Evolutionary conservation across 768 basidiomycete genomes (phyloP).

Genomic region (Pleurotus eryngii): DNA sequence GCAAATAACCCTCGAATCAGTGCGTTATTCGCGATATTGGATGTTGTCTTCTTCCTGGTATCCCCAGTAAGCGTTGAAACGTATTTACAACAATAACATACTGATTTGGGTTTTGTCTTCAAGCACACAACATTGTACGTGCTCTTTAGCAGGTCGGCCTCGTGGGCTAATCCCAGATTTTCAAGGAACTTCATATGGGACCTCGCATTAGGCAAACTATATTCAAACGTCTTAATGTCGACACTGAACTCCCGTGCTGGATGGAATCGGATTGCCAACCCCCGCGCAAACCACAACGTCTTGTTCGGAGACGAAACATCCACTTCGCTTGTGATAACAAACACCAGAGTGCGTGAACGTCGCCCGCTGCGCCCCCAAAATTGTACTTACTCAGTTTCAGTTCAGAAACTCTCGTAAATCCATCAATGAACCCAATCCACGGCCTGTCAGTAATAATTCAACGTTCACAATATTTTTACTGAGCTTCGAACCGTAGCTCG

Average conservation of each 20-base stretch:
- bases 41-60: slow-evolving; percentile 26
- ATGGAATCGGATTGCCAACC: neutral
- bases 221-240: slow-evolving; percentile 4
- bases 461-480: neutral
- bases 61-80: slow-evolving; percentile 15
- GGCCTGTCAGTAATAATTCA: neutral
- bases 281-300: slow-evolving; percentile 1
- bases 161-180: neutral
- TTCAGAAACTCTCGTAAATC: neutral
- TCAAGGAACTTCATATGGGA: slow-evolving; percentile 8
- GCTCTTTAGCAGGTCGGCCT: no score
- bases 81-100: neutral
- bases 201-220: slow-evolving; percentile 6
- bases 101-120: neutral
- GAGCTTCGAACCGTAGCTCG: neutral
- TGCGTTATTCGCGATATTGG: slow-evolving; percentile 24
- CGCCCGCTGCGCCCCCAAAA: no score
- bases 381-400: neutral
- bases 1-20: neutral
- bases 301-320: neutral
- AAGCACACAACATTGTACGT: slow-evolving; percentile 9
- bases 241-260: slow-evolving; percentile 7
- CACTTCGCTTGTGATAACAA: neutral
- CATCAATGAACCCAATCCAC: neutral
- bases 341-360: neutral